Base-by-base conservation (phyloP, 2,329 filamentous ascomycete species). In the Neocatenulostroma microsporum region DNA sequence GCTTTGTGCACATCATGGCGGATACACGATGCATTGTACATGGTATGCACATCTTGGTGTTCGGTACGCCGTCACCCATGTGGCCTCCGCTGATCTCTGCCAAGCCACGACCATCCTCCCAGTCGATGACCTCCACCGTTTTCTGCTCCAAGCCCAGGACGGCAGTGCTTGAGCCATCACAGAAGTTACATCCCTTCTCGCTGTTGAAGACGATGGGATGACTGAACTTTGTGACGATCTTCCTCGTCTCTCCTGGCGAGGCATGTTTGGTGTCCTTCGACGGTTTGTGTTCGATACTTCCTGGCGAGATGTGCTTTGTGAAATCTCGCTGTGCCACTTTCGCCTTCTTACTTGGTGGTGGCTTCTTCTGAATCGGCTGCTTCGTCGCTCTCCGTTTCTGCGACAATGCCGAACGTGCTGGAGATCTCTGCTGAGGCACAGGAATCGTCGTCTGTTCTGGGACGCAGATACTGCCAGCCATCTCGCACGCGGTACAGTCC, bases 181-280 rank as follows among this genome's bases (percentile, higher is more conserved):
- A 70, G 56, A 63, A 69, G 40, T 63, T 46, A 42, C 66, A 69
- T 1, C 54, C 47, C 2, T 51, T 36, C 4, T 52, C 44, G 40
- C 59, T 47, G 23, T 61, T 55, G 46, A 68, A 66, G 10, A 37
- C 31, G 14, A 68, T 56, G 0, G 64, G 64, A 32, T 67, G 62
- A 11, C 57, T 52, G 41, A 65, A 58, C 9, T 49, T 56, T 2
- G 64, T 68, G 6, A 36, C 44, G 31, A 65, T 58, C 3, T 37
- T 53, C 17, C 23, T 29, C 11, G 17, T 34, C 8, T 14, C 21
- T 30, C 34, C 20, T 25, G 21, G 32, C 13, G 30, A 8, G 5
- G 20, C 20, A 13, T 15, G 5, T 19, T 37, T 9, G 21, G n/a
- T n/a, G n/a, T n/a, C n/a, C n/a, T n/a, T n/a, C n/a, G n/a, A n/a